These are phyloP conservation scores for Boletus mariae DNA, from an alignment of 1,284 basidiomycete species.

Conservation along the genomic window DNA sequence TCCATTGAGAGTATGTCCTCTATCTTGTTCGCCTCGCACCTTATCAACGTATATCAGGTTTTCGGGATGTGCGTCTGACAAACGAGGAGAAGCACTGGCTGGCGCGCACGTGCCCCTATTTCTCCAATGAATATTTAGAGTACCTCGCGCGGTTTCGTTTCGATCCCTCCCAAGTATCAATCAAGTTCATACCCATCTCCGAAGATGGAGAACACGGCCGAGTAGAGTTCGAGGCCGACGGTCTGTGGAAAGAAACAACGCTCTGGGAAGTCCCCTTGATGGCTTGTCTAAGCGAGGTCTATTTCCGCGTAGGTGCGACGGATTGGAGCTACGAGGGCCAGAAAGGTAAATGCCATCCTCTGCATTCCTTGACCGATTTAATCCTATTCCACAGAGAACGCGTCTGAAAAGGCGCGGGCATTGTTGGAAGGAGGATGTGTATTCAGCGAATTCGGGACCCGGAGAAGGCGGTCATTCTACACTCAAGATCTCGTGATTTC, in stretches of 20 bases:
- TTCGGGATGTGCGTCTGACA: slow-evolving; percentile 62
- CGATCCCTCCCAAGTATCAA: slow-evolving; percentile 74
- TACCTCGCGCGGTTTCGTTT: slow-evolving; percentile 75
- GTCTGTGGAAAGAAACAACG: slow-evolving; percentile 88
- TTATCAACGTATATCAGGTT: slow-evolving; percentile 44
- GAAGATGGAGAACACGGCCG: slow-evolving; percentile 56
- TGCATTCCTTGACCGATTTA: slow-evolving; percentile 1
- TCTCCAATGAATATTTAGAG: slow-evolving; percentile 71
- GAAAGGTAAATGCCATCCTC: slow-evolving; percentile 46
- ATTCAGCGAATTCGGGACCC: slow-evolving; percentile 93
- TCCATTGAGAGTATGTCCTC: slow-evolving; percentile 57
- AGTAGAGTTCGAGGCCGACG: slow-evolving; percentile 71
- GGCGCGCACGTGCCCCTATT: slow-evolving; percentile 68
- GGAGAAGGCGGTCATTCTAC: slow-evolving; percentile 78
- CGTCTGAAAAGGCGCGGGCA: slow-evolving; percentile 67
- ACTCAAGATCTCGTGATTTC: slow-evolving; percentile 80
- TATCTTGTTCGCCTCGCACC: background rate
- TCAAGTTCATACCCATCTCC: slow-evolving; percentile 61
- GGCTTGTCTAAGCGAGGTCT: slow-evolving; percentile 81
- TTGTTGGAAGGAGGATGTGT: slow-evolving; percentile 70
- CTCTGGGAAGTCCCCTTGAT: slow-evolving; percentile 96
- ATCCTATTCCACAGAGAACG: slow-evolving; percentile 41
- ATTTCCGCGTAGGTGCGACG: slow-evolving; percentile 66
- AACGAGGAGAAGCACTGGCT: slow-evolving; percentile 71
- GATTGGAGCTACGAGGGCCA: slow-evolving; percentile 87